These are phyloP conservation scores for Arthroderma sp. DNA, from an alignment of 2,329 filamentous ascomycete species.

Conservation along the genomic window DNA sequence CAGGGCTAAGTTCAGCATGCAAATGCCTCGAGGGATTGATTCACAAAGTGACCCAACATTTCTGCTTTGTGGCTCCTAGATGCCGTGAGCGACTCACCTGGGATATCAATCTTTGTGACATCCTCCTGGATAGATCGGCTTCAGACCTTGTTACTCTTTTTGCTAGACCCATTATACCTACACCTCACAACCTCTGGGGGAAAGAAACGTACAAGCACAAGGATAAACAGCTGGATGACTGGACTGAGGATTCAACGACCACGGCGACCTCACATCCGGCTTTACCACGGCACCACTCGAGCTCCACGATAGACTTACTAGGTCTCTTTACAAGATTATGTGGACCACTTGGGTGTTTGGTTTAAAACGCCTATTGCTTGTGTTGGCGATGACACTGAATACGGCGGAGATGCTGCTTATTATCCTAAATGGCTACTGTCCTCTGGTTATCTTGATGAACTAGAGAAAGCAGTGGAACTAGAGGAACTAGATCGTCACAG, in stretches of 20 bases:
- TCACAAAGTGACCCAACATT: conserved; percentile 7
- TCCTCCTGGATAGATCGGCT: conserved; percentile 14
- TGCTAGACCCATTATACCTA: conserved; percentile 13
- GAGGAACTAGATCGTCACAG: too few relatives aligned
- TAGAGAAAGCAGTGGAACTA: too few relatives aligned
- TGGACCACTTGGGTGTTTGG: conserved; percentile 19
- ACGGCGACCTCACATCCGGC: not conserved
- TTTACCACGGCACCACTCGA: too few relatives aligned
- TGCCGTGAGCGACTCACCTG: conserved; percentile 8
- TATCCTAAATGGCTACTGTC: conserved; percentile 15
- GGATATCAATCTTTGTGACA: conserved; percentile 11
- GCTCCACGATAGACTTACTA: too few relatives aligned
- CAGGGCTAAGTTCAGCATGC: too few relatives aligned
- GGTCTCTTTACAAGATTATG: too few relatives aligned
- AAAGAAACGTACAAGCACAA: not conserved
- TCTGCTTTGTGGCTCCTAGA: conserved; percentile 6
- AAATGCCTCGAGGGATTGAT: too few relatives aligned
- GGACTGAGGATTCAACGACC: not conserved
- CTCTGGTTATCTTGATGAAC: conserved; percentile 13
- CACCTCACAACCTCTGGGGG: too few relatives aligned
- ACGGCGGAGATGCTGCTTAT: conserved; percentile 10
- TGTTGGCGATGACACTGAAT: conserved; percentile 15
- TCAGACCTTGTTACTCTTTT: conserved; percentile 13
- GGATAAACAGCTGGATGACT: too few relatives aligned
- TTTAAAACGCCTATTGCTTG: conserved; percentile 22